These are phyloP conservation scores for Spathaspora girioi DNA, from an alignment of 805 yeast genomes.

Conservation along the genomic window DNA sequence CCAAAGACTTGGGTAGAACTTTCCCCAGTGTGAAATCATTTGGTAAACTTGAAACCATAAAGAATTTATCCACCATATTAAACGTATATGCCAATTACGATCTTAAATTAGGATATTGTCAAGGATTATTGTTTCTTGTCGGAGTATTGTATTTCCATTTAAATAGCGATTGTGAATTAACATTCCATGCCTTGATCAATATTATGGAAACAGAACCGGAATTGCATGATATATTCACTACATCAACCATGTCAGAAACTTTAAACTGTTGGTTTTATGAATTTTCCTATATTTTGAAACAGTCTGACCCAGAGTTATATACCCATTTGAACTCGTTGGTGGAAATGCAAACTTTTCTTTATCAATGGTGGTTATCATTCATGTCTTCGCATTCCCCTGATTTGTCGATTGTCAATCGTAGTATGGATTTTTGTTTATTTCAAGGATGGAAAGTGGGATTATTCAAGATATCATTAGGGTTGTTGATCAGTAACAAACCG, in stretches of 20 bases:
- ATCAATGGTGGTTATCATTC: conserved; percentile 65
- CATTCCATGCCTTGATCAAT: conserved; percentile 50
- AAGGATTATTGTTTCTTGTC: conserved; percentile 60
- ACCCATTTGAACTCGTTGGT: conserved; percentile 39
- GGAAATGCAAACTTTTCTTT: conserved; percentile 47
- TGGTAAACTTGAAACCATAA: conserved; percentile 38
- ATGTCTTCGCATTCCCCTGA: conserved; percentile 60
- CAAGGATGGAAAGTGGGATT: conserved; percentile 53
- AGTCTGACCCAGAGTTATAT: conserved; percentile 37
- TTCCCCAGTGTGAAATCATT: conserved; percentile 54
- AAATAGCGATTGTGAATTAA: conserved; percentile 28
- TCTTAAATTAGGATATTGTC: conserved; percentile 65
- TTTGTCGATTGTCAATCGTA: conserved; percentile 42
- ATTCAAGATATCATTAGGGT: conserved; percentile 53
- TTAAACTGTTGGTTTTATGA: conserved; percentile 50
- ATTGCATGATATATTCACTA: conserved; percentile 47
- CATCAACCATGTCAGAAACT: conserved; percentile 52
- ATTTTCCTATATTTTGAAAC: conserved; percentile 42
- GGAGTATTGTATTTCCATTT: conserved; percentile 50
- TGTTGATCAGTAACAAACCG: conserved; percentile 46
- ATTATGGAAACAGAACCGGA: conserved; percentile 56
- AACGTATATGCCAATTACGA: conserved; percentile 64
- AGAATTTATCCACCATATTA: conserved; percentile 48
- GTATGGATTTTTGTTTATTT: conserved; percentile 48
- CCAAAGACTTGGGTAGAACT: conserved; percentile 57